phyloP scores from a whole-genome alignment of 2,329 filamentous ascomycete genomes.

The Metarhizium humberi region DNA sequence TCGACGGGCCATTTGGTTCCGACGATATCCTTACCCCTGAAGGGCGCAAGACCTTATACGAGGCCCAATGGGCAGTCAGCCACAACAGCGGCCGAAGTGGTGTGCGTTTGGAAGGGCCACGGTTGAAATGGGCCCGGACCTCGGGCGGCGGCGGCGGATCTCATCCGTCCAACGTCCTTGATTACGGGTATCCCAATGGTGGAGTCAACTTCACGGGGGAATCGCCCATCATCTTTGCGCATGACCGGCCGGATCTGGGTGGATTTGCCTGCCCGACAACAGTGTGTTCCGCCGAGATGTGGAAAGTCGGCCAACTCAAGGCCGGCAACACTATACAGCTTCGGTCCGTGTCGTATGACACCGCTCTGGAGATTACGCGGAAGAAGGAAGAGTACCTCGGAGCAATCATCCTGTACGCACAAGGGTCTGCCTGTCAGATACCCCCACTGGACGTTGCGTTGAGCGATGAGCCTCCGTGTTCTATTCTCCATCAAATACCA shows the following conservation, averaged over 20 bases:
- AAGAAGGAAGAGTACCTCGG: constrained; percentile 1
- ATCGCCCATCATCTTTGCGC: constrained; percentile 22
- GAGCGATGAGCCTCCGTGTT: neutral
- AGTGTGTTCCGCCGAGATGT: constrained; percentile 22
- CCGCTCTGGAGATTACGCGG: neutral
- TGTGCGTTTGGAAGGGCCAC: constrained; percentile 49
- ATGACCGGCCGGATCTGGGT: constrained; percentile 22
- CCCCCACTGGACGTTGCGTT: neutral
- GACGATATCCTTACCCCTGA: constrained; percentile 26
- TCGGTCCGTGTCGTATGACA: neutral
- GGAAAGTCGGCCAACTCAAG: constrained; percentile 26
- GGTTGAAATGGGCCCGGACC: constrained; percentile 46
- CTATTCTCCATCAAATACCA: constrained; percentile 17
- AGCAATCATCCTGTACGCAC: neutral
- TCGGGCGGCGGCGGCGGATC: constrained; percentile 54
- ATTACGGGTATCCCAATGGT: constrained; percentile 32
- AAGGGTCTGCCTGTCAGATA: neutral
- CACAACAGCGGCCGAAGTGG: constrained; percentile 53
- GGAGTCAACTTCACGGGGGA: constrained; percentile 27
- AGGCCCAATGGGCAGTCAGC: constrained; percentile 47
- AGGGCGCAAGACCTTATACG: constrained; percentile 48
- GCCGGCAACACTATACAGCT: constrained; percentile 16
- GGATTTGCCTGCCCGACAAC: constrained; percentile 21
- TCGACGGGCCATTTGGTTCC: constrained; percentile 22
- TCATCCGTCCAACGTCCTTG: constrained; percentile 43